Evolutionary conservation across 2,329 filamentous ascomycete genomes (phyloP), one percentile per base, ranked within the genome.

Genomic region (Mariannaea elegans): DNA sequence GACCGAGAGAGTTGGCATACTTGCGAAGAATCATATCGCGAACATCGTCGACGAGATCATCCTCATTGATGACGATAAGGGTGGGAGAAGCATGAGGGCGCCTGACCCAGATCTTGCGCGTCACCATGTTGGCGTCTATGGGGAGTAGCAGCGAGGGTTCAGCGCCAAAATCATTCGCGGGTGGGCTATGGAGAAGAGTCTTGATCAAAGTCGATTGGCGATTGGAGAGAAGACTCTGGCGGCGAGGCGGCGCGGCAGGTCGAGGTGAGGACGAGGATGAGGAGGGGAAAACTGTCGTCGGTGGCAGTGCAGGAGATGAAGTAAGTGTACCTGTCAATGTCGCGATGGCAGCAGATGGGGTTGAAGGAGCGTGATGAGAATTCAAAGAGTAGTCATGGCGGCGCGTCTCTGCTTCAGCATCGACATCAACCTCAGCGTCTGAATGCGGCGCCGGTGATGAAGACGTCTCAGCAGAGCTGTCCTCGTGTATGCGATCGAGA

Each of bases 71-170:
- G 61, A 90, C 88, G 55, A 99, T 90, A 71, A 95, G 83, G 13
- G 95, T 99, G 36, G 94, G 88, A 56, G 94, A 97, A 59, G 89
- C 91, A 65, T 90, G 86, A 18, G 91, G 91, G 71, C 94, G 86
- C 81, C 91, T 95, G 73, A 98, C 94, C 95, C 95, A 99, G 70
- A 98, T 89, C 82, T 97, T 97, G 74, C 92, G 86, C 58, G 84
- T 87, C 65, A 86, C 78, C 86, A 89, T 89, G 61, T 74, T 79
- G 62, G 73, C 73, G 70, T 77, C 78, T 54, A 82, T 77, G 41
- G 77, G 77, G 52, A 65, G 58, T 51, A 65, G 61, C 36, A 68
- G 55, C 21, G 65, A 55, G 14, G 65, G 54, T n/a, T 56, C 66
- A n/a, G 56, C 39, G 44, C 62, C 65, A n/a, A 61, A 56, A 13